Percentiles rank a stretch among this genome's conserved stretches.
These are phyloP conservation scores for Datisca glomerata DNA, from an alignment of 306 rosid species.

Conservation along the genomic window DNA sequence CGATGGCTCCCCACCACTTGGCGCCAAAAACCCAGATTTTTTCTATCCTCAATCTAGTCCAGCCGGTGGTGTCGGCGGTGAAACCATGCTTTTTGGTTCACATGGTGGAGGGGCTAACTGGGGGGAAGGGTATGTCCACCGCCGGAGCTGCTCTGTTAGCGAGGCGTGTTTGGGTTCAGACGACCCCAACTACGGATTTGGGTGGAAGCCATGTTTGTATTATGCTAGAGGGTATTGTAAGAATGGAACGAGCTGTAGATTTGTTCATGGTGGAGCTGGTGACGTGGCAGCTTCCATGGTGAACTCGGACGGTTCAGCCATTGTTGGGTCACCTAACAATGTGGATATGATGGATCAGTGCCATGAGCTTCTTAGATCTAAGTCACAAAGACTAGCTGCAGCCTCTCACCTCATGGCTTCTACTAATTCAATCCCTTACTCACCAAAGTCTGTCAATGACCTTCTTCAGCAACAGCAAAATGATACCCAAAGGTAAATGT, in stretches of 20 bases:
- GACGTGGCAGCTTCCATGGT: constrained; percentile 23
- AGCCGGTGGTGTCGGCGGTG: constrained; percentile 26
- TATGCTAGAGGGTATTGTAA: constrained; percentile 91
- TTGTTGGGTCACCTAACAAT: constrained; percentile 34
- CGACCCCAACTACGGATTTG: constrained; percentile 59
- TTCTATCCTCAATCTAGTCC: constrained; percentile 55
- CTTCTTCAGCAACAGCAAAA: constrained; percentile 70
- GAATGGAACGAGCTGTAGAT: constrained; percentile 73
- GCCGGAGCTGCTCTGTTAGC: constrained; percentile 64
- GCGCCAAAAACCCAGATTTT: constrained; percentile 64
- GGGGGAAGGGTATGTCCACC: constrained; percentile 46
- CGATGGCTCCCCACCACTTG: constrained; percentile 37
- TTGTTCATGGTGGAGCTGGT: constrained; percentile 55
- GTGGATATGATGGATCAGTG: constrained; percentile 74
- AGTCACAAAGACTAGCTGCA: constrained; percentile 57
- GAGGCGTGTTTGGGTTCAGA: constrained; percentile 56
- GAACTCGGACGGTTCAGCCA: constrained; percentile 9
- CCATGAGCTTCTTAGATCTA: constrained; percentile 61
- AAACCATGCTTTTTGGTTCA: constrained; percentile 25
- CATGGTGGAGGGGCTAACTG: constrained; percentile 38
- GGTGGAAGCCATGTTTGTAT: constrained; percentile 93
- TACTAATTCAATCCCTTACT: constrained; percentile 49
- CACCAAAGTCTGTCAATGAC: constrained; percentile 61
- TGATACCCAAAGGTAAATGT: constrained; percentile 32
- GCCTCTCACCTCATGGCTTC: constrained; percentile 65